A percentile compares a stretch with the other conserved stretches of the same genome.
phyloP scores from a whole-genome alignment of 371 early-diverging fungal genomes.

The Nematocida parisii region DNA sequence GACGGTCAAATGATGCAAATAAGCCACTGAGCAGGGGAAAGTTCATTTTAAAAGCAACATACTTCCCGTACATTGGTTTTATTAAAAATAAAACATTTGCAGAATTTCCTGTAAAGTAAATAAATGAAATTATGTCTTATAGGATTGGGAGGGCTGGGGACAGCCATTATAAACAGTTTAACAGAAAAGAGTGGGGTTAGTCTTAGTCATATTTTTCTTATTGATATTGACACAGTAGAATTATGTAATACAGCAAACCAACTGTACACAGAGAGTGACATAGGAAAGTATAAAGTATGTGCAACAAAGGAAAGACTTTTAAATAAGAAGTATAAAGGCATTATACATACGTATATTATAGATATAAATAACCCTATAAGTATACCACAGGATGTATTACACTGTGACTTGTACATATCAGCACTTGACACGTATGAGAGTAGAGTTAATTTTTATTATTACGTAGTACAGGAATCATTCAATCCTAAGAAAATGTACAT shows the following conservation, averaged over 20 bases:
- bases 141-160: slow-evolving; percentile 47
- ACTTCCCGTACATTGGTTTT: slow-evolving; percentile 55
- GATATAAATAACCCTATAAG: slow-evolving; percentile 14
- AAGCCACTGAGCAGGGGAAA: slow-evolving; percentile 3
- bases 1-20: slow-evolving; percentile 3
- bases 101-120: slow-evolving; percentile 5
- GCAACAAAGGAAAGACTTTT: slow-evolving; percentile 3
- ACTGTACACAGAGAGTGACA: slow-evolving; percentile 32
- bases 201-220: slow-evolving; percentile 8
- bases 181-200: background rate
- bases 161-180: slow-evolving; percentile 9
- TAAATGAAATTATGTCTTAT: slow-evolving; percentile 33
- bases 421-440: slow-evolving; percentile 47
- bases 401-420: slow-evolving; percentile 35
- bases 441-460: slow-evolving; percentile 55
- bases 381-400: background rate
- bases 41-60: slow-evolving; percentile 25
- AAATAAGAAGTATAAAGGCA: background rate
- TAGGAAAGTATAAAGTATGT: slow-evolving; percentile 17
- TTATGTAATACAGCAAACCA: slow-evolving; percentile 7
- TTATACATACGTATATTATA: background rate
- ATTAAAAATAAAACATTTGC: slow-evolving; percentile 53
- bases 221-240: slow-evolving; percentile 47
- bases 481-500: slow-evolving; percentile 3
- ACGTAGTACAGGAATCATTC: slow-evolving; percentile 25